Evolutionary conservation across 2,329 filamentous ascomycete species (phyloP).

Genomic region (Phialophora expanda): DNA sequence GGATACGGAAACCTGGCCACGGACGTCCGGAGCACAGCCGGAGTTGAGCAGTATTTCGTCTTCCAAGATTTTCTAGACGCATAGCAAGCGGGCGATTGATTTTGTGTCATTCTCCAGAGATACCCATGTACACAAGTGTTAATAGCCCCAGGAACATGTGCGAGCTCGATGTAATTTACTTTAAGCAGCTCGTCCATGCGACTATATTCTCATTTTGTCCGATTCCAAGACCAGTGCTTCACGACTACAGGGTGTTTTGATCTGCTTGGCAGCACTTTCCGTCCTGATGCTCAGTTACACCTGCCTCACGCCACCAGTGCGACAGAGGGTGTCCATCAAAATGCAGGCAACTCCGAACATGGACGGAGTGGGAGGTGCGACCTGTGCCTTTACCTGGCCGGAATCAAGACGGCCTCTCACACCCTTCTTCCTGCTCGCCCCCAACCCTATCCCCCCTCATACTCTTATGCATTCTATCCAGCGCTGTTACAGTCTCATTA

Average conservation of each 20-base stretch:
- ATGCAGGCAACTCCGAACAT: neutral
- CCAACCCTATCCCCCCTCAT: conserved; percentile 12
- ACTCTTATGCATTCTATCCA: conserved; percentile 12
- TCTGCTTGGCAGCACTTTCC: neutral
- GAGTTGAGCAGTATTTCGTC: conserved; percentile 4
- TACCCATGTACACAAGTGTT: conserved; percentile 28
- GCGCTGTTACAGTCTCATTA: conserved; percentile 17
- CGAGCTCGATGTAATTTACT: neutral
- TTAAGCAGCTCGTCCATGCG: neutral
- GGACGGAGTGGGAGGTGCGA: neutral
- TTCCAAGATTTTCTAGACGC: conserved; percentile 19
- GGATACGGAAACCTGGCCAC: conserved; percentile 44
- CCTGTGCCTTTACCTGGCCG: neutral
- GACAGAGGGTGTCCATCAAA: neutral
- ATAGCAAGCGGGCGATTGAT: conserved; percentile 27
- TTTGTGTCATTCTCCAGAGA: conserved; percentile 20
- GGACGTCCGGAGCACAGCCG: conserved; percentile 14
- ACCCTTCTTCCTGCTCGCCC: neutral
- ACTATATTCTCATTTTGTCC: neutral
- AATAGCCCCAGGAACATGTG: conserved; percentile 6
- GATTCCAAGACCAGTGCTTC: neutral
- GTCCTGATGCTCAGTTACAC: neutral
- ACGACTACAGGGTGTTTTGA: neutral
- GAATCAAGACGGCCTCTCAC: neutral
- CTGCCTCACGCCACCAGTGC: neutral